These are phyloP conservation scores for Otatea glauca DNA, from an alignment of 176 grass and related monocot genomes.

Conservation along the genomic window DNA sequence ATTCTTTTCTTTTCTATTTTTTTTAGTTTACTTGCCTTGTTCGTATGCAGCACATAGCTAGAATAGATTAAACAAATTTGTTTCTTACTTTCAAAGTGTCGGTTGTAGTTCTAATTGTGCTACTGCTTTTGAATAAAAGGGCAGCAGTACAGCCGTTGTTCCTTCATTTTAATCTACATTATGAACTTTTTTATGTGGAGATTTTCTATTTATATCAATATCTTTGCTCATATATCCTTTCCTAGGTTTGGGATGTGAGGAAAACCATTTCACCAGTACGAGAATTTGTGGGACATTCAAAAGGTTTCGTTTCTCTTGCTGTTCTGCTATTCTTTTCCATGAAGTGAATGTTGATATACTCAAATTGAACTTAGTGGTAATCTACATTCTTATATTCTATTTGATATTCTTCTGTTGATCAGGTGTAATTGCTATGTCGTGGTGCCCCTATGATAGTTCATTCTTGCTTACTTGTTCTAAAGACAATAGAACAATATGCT, in stretches of 20 bases:
- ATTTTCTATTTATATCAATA: slow-evolving; percentile 19
- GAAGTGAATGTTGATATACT: slow-evolving; percentile 29
- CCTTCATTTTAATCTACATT: slow-evolving; percentile 17
- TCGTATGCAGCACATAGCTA: slow-evolving; percentile 4
- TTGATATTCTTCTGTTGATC: slow-evolving; percentile 38
- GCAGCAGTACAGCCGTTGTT: not conserved
- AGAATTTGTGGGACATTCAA: slow-evolving; percentile 93
- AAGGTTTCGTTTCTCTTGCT: slow-evolving; percentile 68
- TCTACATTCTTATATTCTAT: slow-evolving; percentile 38
- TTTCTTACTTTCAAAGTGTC: not conserved
- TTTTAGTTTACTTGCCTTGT: not conserved
- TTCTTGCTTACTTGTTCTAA: slow-evolving; percentile 97
- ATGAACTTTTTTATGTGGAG: not conserved
- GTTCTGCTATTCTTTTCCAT: slow-evolving; percentile 30
- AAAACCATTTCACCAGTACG: slow-evolving; percentile 96
- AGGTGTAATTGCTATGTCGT: slow-evolving; percentile 99
- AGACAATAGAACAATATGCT: slow-evolving; percentile 99
- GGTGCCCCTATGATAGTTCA: slow-evolving; percentile 98
- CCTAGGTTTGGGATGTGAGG: slow-evolving; percentile 98
- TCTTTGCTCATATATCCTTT: slow-evolving; percentile 42
- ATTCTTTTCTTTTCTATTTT: not conserved
- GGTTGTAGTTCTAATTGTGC: not conserved
- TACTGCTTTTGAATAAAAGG: slow-evolving; percentile 11
- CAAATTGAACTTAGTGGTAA: not conserved
- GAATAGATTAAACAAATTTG: not conserved